Conservation (phyloP, 2,329 filamentous ascomycete species). For the Pseudopithomyces chartarum region DNA sequence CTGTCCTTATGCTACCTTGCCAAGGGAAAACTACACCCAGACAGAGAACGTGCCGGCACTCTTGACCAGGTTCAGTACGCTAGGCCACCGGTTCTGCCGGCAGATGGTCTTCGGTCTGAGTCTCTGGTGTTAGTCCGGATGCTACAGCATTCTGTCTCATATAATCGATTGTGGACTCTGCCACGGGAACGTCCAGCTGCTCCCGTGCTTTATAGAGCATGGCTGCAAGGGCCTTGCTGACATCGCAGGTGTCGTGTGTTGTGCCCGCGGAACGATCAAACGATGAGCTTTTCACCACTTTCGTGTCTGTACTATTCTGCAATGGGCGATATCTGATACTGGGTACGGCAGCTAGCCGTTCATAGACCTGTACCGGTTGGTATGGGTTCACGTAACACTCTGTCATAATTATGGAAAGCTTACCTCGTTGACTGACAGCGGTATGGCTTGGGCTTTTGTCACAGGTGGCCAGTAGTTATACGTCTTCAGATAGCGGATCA, state of each 20-base stretch:
- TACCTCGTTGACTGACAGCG: slow-evolving; percentile 1
- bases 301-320: not conserved
- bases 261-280: not conserved
- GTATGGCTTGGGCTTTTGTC: not conserved
- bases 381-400: not conserved
- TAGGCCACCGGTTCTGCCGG: not conserved
- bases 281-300: no score
- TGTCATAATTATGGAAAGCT: not conserved
- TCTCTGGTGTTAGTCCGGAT: not conserved
- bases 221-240: not conserved
- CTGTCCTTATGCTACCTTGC: no score
- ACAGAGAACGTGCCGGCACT: no score
- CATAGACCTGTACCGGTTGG: not conserved
- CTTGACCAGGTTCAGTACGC: no score
- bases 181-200: not conserved
- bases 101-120: not conserved
- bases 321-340: not conserved
- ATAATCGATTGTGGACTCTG: not conserved
- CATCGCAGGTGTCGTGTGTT: not conserved
- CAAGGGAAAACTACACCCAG: no score
- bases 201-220: not conserved
- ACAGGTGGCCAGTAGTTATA: slow-evolving; percentile 15
- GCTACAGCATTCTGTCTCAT: slow-evolving; percentile 1
- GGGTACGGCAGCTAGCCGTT: not conserved
- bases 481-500: slow-evolving; percentile 12